A percentile compares a stretch with the other conserved stretches of the same genome.
phyloP scores from a whole-genome alignment of 331 rosid species.

The Spiraea crenata region DNA sequence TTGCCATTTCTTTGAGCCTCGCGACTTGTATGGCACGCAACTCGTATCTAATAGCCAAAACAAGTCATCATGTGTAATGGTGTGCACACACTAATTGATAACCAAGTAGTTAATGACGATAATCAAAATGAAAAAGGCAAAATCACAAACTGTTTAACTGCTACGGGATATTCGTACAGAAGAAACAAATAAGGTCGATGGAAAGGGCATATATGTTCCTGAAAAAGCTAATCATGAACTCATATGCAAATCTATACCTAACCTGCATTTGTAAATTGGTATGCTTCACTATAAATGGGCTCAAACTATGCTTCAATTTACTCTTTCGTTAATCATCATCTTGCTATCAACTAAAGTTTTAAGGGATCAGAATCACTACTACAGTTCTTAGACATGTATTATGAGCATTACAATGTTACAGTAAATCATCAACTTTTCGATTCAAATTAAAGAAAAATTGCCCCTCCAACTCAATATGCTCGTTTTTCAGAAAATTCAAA shows the following conservation, averaged over 20 bases:
- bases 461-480: neutral
- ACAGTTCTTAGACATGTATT: neutral
- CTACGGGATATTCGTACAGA: too few relatives aligned
- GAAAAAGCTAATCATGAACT: neutral
- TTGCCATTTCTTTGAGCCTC: constrained; percentile 31
- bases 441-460: neutral
- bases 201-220: neutral
- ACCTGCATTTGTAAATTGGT: neutral
- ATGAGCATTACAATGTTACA: neutral
- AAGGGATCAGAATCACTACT: too few relatives aligned
- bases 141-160: neutral
- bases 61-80: neutral
- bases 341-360: neutral
- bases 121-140: neutral
- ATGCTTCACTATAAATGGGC: neutral
- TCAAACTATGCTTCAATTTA: neutral
- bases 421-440: neutral
- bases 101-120: neutral
- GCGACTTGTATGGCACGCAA: constrained; percentile 40
- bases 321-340: constrained; percentile 3
- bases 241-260: neutral
- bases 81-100: neutral
- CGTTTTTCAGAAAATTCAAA: neutral
- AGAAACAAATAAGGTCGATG: too few relatives aligned
- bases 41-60: constrained; percentile 41